These are phyloP conservation scores for Amaranthus tricolor DNA, from an alignment of 179 eudicot genomes.

Conservation along the genomic window DNA sequence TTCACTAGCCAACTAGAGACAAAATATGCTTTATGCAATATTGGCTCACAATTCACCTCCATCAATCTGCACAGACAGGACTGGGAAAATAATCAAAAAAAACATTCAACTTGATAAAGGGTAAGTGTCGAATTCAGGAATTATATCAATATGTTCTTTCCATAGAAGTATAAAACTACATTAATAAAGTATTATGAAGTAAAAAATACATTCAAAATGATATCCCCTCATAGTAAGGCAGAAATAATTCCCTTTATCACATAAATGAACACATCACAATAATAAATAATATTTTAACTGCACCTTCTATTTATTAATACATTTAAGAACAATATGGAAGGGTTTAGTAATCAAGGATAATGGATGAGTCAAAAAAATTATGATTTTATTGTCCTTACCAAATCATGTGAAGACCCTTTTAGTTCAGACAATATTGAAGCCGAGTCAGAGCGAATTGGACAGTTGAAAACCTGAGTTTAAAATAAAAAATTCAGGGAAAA, in stretches of 20 bases:
- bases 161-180: too few species aligned
- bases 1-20: background rate
- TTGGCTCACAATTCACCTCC: background rate
- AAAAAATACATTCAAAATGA: background rate
- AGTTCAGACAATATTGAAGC: slow-evolving; percentile 79
- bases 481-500: background rate
- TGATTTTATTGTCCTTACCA: slow-evolving; percentile 49
- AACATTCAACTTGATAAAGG: background rate
- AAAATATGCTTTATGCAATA: background rate
- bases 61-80: background rate
- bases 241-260: background rate
- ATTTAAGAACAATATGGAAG: background rate
- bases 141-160: too few species aligned
- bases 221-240: background rate
- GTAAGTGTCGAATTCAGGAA: background rate
- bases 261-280: background rate
- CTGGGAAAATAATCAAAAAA: background rate
- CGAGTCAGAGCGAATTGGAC: slow-evolving; percentile 94
- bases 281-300: background rate
- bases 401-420: slow-evolving; percentile 83
- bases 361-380: background rate
- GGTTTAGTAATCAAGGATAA: background rate
- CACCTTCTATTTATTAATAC: background rate
- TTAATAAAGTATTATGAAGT: background rate
- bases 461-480: slow-evolving; percentile 72